Base-by-base conservation (phyloP, 371 early-diverging fungal genomes). In the Mortierella sp. region DNA sequence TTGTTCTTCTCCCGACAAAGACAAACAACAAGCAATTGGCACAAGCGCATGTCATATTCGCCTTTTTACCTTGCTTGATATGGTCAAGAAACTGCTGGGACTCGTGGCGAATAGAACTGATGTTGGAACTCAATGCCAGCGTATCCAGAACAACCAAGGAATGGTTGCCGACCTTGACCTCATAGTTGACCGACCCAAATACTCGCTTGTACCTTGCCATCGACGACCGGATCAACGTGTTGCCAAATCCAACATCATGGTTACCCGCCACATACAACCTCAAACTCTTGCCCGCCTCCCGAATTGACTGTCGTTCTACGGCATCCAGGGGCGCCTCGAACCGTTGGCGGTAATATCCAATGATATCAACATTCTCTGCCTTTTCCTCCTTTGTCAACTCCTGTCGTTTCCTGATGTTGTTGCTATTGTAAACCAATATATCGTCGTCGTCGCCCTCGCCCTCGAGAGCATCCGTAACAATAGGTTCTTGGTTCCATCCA, bases 181-280 rank as follows among this genome's bases (percentile, higher is more conserved):
- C 80, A 68, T 92, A 93, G 48, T 95, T 96, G 11, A 91, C 86
- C 5, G 91, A 89, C 0, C 97, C 96, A 79, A 94, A 94, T 22
- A 79, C 79, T 11, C 70, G 64, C 44, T 89, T 79, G 77, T 92
- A 96, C 40, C 96, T 87, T 0, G 72, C 69, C 44, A 91, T 80
- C 1, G 93, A 89, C 1, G 68, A 19, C 0, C 74, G 74, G 7
- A 93, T 83, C 31, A 97, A 88, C 1, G 89, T 89, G 65, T 93
- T 85, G 9, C 97, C 97, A 77, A 96, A 95, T 0, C 98, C 98
- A 70, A 97, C 92, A 85, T 98, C 98, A 79, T 98, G 98, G 85
- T 97, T 98, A 2, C 98, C 98, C 3, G 92, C 94, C 87, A 95
- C 73, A 65, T 80, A 85, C 24, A 80, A 47, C 31, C 82, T 53